Evolutionary conservation across 2,329 filamentous ascomycete species (phyloP).

Genomic region (Cladosporium colombiae): DNA sequence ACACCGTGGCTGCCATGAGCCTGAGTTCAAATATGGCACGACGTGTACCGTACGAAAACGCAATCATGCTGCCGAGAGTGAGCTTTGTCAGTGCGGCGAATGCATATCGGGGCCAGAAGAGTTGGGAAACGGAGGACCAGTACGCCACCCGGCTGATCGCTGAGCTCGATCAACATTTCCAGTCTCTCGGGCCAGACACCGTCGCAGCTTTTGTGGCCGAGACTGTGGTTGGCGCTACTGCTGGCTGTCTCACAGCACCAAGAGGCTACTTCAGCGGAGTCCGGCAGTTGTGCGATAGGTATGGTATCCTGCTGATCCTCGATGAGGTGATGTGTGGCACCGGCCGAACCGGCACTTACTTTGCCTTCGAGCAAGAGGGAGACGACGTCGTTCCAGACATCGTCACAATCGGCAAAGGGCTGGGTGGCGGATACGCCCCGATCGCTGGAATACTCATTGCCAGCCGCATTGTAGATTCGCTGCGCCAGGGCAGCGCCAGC

Average conservation of each 20-base stretch:
- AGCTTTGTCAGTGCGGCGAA: conserved; percentile 61
- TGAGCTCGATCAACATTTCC: conserved; percentile 53
- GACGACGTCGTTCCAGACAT: conserved; percentile 58
- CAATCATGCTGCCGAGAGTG: conserved; percentile 49
- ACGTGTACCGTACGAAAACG: conserved; percentile 59
- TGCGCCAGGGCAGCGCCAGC: conserved; percentile 43
- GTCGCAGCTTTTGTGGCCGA: conserved; percentile 55
- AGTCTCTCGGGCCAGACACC: conserved; percentile 47
- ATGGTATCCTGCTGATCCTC: conserved; percentile 58
- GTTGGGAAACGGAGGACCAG: conserved; percentile 41
- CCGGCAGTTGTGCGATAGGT: conserved; percentile 54
- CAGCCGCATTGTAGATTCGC: conserved; percentile 48
- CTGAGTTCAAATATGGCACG: conserved; percentile 61
- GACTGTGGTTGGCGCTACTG: conserved; percentile 46
- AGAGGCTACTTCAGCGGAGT: conserved; percentile 58
- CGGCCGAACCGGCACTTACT: conserved; percentile 34
- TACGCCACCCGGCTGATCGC: conserved; percentile 45
- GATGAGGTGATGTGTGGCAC: conserved; percentile 42
- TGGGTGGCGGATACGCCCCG: conserved; percentile 62
- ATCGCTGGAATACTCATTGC: conserved; percentile 60
- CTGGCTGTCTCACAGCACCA: conserved; percentile 23
- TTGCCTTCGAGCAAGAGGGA: conserved; percentile 34
- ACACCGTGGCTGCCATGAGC: conserved; percentile 64
- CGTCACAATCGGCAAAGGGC: conserved; percentile 63
- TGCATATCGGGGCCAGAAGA: conserved; percentile 33